These are phyloP conservation scores for Chloris gayana DNA, from an alignment of 176 grass and related monocot species.

Conservation along the genomic window DNA sequence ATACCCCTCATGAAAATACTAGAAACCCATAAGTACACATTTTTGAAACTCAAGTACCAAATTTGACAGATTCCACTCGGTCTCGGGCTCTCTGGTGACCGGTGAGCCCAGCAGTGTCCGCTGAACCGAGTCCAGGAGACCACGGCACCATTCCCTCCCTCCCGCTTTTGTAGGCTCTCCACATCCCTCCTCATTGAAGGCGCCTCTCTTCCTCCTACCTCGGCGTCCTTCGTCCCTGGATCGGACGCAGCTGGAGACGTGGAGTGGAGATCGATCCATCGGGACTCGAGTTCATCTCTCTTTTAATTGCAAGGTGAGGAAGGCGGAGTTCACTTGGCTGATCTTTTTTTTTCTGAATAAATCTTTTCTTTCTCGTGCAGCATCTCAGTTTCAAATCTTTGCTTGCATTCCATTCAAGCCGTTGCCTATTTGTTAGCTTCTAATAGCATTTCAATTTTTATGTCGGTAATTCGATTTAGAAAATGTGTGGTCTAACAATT, in stretches of 20 bases:
- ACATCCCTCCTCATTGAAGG: neutral
- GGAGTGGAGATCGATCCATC: slow-evolving; percentile 1
- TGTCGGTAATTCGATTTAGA: neutral
- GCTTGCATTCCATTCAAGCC: neutral
- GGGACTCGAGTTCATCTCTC: neutral
- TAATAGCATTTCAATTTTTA: neutral
- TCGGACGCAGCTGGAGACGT: neutral
- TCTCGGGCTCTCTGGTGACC: neutral
- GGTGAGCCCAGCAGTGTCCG: neutral
- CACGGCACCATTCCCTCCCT: neutral
- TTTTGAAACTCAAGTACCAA: no score
- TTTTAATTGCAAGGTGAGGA: neutral
- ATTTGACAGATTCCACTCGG: neutral
- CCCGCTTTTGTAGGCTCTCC: neutral
- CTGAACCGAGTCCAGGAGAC: neutral
- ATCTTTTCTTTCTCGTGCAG: neutral
- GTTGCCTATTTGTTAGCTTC: neutral
- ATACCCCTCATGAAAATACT: no score
- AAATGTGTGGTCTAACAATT: neutral
- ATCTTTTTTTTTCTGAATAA: neutral
- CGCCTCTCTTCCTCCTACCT: neutral
- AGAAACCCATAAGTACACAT: no score
- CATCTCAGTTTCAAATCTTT: neutral
- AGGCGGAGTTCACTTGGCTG: neutral
- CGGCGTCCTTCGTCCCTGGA: neutral